Base-by-base conservation (phyloP, 768 basidiomycete genomes). In the Tubosaeta sp. region DNA sequence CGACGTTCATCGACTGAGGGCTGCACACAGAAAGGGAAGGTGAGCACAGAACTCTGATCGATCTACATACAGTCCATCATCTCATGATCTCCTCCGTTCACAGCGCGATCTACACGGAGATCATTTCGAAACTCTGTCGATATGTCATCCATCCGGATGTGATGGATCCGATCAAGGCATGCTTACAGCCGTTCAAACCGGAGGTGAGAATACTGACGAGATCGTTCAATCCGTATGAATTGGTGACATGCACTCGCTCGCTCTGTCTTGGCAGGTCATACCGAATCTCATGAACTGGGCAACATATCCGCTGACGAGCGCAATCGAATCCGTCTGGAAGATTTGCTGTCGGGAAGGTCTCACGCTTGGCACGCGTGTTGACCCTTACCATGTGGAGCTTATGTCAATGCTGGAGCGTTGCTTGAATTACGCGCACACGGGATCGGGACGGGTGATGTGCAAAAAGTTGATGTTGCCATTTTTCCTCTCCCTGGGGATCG, bases 341-440 rank as follows among this genome's bases (percentile, higher is more conserved):
- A 35, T 1, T 6, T 1, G 4, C 38, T 1, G 34, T n/a, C 14
- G 31, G 19, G 2, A 17, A 2, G 1, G 17, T 55, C 8, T 22
- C 22, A 22, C 22, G 22, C 22, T 22, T 22, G 22, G 22, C 22
- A 1, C 1, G 22, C 22, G 2, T 22, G 22, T 22, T 22, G 14
- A 38, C 26, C 43, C 37, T 0, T 53, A 53, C 9, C 12, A 32
- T 4, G 7, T 56, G 2, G 51, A 53, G 12, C 37, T 56, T 33
- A 50, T 56, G 51, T 32, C 55, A 1, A 56, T 56, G 37, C 17
- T 49, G 3, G 55, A 56, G 13, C n/a, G 43, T 1, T 4, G 42
- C 1, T 51, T 56, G 0, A 56, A 52, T 29, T 56, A 52, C 22
- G 51, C 50, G 0, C 55, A 56, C 16, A 56, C 47, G 0, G 55